phyloP scores from a whole-genome alignment of 2,329 filamentous ascomycete species.

The Colletotrichum sp. region DNA sequence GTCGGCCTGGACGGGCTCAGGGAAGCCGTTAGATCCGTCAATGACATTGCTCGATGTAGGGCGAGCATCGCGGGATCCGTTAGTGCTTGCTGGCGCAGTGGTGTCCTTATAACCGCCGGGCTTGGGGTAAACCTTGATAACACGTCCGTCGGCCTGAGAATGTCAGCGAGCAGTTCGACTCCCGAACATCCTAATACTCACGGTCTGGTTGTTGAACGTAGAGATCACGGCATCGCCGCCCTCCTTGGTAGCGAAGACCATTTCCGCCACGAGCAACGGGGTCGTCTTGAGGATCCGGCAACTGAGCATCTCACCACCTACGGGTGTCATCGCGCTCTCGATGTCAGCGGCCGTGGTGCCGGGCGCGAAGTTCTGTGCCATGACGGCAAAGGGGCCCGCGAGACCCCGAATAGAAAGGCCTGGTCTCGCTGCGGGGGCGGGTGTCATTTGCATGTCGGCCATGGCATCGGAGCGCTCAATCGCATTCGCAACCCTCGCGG shows the following conservation, averaged over 20 bases:
- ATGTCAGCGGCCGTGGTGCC: slow-evolving; percentile 85
- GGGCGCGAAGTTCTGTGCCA: slow-evolving; percentile 82
- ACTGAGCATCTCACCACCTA: slow-evolving; percentile 71
- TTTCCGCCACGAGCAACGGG: slow-evolving; percentile 79
- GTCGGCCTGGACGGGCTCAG: slow-evolving; percentile 50
- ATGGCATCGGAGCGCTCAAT: slow-evolving; percentile 43
- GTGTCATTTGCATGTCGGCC: slow-evolving; percentile 29
- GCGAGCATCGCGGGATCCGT: slow-evolving; percentile 32
- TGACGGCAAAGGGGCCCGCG: slow-evolving; percentile 73
- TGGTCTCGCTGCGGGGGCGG: slow-evolving; percentile 23
- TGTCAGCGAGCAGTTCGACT: not conserved
- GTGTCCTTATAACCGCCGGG: slow-evolving; percentile 45
- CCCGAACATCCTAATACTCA: slow-evolving; percentile 41
- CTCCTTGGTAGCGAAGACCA: slow-evolving; percentile 74
- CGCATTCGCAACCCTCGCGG: slow-evolving; percentile 50
- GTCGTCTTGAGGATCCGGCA: slow-evolving; percentile 71
- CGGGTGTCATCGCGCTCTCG: slow-evolving; percentile 78
- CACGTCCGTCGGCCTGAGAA: slow-evolving; percentile 71
- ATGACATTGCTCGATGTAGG: slow-evolving; percentile 45
- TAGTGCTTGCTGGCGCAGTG: slow-evolving; percentile 30
- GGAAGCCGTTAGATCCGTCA: slow-evolving; percentile 60
- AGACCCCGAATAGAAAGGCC: slow-evolving; percentile 77
- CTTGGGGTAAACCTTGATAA: slow-evolving; percentile 77
- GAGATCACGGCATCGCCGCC: slow-evolving; percentile 77
- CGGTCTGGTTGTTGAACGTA: slow-evolving; percentile 80